These are phyloP conservation scores for Protomyces macrosporus DNA, from an alignment of 1,139 yeast genomes.

Conservation along the genomic window DNA sequence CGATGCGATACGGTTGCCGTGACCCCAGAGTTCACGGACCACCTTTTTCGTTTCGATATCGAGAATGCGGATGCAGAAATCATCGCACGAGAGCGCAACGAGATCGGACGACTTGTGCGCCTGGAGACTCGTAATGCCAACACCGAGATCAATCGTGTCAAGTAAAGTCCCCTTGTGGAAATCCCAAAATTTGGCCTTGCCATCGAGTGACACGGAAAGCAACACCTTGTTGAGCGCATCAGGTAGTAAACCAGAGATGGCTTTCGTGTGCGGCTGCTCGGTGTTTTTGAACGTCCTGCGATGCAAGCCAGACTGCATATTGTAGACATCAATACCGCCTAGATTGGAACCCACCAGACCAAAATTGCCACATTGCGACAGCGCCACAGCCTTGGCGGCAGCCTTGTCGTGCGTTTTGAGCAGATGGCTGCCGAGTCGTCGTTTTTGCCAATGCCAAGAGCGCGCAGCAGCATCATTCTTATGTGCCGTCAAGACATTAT, in stretches of 20 bases:
- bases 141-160: constrained; percentile 62
- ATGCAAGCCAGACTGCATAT: constrained; percentile 80
- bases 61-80: constrained; percentile 72
- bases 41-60: constrained; percentile 76
- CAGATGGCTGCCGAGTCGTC: constrained; percentile 71
- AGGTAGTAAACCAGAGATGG: constrained; percentile 82
- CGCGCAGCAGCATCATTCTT: constrained; percentile 78
- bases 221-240: constrained; percentile 86
- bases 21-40: constrained; percentile 87
- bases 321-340: constrained; percentile 86
- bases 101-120: constrained; percentile 80
- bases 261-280: constrained; percentile 55
- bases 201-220: constrained; percentile 86
- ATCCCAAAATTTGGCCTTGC: constrained; percentile 80
- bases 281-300: constrained; percentile 49
- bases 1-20: constrained; percentile 78
- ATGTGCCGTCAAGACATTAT: constrained; percentile 86
- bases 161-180: constrained; percentile 66
- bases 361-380: constrained; percentile 93
- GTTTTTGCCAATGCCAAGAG: constrained; percentile 83
- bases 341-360: constrained; percentile 84
- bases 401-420: constrained; percentile 73
- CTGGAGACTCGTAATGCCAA: constrained; percentile 72
- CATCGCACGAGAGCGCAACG: constrained; percentile 80
- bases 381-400: constrained; percentile 68